These are phyloP conservation scores for Solanum tarapatanum DNA, from an alignment of 257 asterid species.

Conservation along the genomic window DNA sequence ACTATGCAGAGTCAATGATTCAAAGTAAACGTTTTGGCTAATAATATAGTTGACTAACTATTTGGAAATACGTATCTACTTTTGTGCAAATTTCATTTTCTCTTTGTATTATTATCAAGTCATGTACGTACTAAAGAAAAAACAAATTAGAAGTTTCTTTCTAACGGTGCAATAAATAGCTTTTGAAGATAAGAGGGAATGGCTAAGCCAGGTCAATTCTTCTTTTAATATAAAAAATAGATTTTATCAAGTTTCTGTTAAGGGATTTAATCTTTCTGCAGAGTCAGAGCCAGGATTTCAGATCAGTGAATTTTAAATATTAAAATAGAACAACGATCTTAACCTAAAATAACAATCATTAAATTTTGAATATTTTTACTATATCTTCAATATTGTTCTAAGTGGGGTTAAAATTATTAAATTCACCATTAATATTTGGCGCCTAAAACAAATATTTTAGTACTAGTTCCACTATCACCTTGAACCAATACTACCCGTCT, in stretches of 20 bases:
- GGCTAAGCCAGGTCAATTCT: neutral
- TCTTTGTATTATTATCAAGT: neutral
- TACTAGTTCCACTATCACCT: too few relatives aligned
- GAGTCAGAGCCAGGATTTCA: too few relatives aligned
- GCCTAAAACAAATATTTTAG: too few relatives aligned
- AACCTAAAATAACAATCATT: too few relatives aligned
- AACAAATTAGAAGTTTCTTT: neutral
- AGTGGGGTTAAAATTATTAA: too few relatives aligned
- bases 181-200: neutral
- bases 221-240: neutral
- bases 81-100: neutral
- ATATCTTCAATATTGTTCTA: too few relatives aligned
- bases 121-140: neutral
- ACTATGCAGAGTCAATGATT: neutral
- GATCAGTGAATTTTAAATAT: too few relatives aligned
- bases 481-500: too few relatives aligned
- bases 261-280: neutral
- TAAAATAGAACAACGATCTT: too few relatives aligned
- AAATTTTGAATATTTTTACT: too few relatives aligned
- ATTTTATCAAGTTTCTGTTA: neutral
- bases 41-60: neutral
- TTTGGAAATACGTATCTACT: neutral
- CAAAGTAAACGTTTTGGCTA: neutral
- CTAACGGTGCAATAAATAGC: neutral
- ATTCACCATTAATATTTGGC: too few relatives aligned